Base-by-base conservation (phyloP, 352 stramenopile species). In the Phytopythium cucurbitacearum region DNA sequence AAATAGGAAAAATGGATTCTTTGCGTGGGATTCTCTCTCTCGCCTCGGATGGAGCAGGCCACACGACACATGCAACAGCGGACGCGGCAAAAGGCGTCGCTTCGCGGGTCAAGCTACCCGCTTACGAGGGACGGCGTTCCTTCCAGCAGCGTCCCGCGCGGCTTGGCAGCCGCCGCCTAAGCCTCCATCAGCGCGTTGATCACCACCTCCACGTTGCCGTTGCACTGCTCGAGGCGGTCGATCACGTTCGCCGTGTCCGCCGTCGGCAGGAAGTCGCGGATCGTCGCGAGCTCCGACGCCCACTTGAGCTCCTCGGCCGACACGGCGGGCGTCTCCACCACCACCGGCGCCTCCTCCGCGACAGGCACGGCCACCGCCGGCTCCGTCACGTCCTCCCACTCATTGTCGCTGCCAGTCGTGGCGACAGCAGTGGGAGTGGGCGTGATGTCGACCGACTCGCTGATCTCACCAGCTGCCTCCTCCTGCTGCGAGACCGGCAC, bases 101-200 rank as follows among this genome's bases (percentile, higher is more conserved):
- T 28, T 28, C 21, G 43, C 43, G 35, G 16, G 16, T 13, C 16
- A 28, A 36, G 43, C 21, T 4, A 35, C 1, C 21, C 7, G 7
- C n/a, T 32, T 16, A n/a, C 13, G 32, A 34, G 33, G 13, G 45
- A 51, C 33, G 28, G n/a, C 45, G 6, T 13, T 40, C 45, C 40
- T 34, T 32, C 45, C 45, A 13, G 7, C 13, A n/a, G 11, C 35
- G 44, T 5, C 33, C 1, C 13, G 37, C 4, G 6, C 7, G 10
- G 9, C 21, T 32, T 16, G 7, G 35, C 13, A 35, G 7, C 21
- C 21, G 21, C 21, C 12, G 59, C 69, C 75, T 88, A 89, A 73
- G 85, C 73, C 52, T 90, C 82, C 80, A 92, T 90, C 34, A 94
- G 48, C 40, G 76, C 67, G 71, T 94, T 91, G 16, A 94, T 28